Conservation (phyloP, 495 filamentous ascomycete species). For the Cercophora samala region DNA sequence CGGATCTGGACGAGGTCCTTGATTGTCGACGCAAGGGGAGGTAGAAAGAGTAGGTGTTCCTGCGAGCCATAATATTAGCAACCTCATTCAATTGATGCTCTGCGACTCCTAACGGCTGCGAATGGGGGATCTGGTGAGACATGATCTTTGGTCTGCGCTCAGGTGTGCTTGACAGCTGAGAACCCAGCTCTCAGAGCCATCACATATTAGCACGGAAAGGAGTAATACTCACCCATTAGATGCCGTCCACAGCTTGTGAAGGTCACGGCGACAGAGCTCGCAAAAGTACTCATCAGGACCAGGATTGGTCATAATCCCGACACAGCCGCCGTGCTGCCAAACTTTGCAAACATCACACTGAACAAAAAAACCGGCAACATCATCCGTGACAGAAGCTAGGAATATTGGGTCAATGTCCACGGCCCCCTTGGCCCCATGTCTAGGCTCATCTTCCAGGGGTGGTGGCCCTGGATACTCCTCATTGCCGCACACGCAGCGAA, state of each 20-base stretch:
- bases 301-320: constrained; percentile 91
- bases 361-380: constrained; percentile 90
- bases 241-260: constrained; percentile 77
- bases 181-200: constrained; percentile 18
- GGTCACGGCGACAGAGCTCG: constrained; percentile 86
- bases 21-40: constrained; percentile 50
- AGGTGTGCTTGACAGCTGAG: constrained; percentile 27
- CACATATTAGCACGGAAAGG: constrained; percentile 15
- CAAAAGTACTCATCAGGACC: constrained; percentile 98
- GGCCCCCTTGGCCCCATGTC: constrained; percentile 46
- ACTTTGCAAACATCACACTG: constrained; percentile 98
- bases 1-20: constrained; percentile 50
- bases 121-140: constrained; percentile 16
- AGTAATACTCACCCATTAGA: constrained; percentile 72
- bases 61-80: constrained; percentile 39
- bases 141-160: constrained; percentile 27
- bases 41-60: constrained; percentile 56
- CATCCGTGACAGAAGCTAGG: constrained; percentile 71
- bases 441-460: constrained; percentile 59
- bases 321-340: constrained; percentile 98
- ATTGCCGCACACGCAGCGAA: constrained; percentile 89
- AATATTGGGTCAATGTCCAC: constrained; percentile 55
- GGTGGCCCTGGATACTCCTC: constrained; percentile 94
- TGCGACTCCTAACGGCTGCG: background rate
- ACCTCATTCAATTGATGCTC: background rate